Base-by-base conservation (phyloP, 805 yeast genomes). In the Kodamaea laetipori region DNA sequence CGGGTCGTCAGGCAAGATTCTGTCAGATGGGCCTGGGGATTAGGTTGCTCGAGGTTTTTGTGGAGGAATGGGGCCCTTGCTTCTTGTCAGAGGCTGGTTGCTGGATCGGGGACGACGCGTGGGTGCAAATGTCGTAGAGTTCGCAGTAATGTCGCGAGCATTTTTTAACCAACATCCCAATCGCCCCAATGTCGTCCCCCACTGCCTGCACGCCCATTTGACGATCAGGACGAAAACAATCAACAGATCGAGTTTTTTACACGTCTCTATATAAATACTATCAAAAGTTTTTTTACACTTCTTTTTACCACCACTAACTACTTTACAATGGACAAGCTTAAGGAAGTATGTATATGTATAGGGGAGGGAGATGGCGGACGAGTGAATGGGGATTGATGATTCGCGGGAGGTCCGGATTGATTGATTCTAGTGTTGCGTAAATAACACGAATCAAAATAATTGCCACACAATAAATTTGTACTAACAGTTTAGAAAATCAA, bases 401-500 rank as follows among this genome's bases (percentile, higher is more conserved):
- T n/a, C n/a, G 18, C 18, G 16, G 15, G 23, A 8, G 24, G 24
- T 13, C 25, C 41, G 8, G 34, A 30, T 30, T 30, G 34, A 30
- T 30, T 30, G 34, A 11, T 15, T 4, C 19, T 10, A 15, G 7
- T 2, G 15, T 13, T 6, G 19, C 13, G 36, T 34, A 12, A 34
- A 19, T 13, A 34, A 19, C 37, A 18, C 24, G 24, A 36, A 15
- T 36, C 39, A 16, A 24, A 35, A 35, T 11, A 35, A 17, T 24
- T 19, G 24, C 3, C 12, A 16, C 15, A 32, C 6, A 10, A 32
- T 16, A 16, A 32, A 32, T 18, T 9, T 4, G 4, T 13, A 36
- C 42, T 51, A 36, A 18, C 41, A 15, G 3, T 8, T 10, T 52
- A 87, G 95, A 90, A 89, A 80, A 76, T 90, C 74, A 84, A 75